Evolutionary conservation across 2,329 filamentous ascomycete species (phyloP).

Genomic region (Metarhizium rileyi): DNA sequence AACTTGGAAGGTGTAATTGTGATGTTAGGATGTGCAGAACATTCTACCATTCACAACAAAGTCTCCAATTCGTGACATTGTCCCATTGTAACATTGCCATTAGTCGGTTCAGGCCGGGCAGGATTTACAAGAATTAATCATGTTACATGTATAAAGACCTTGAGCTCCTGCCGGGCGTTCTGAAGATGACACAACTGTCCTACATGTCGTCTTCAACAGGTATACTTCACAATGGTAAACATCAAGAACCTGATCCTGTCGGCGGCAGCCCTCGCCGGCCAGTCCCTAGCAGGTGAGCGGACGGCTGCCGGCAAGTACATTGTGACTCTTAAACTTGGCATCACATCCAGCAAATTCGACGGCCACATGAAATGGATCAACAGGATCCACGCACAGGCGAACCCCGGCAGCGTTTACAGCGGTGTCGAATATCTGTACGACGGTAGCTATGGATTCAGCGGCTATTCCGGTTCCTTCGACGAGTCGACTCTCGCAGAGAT

Average conservation of each 20-base stretch:
- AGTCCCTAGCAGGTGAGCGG: conserved; percentile 9
- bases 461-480: conserved; percentile 35
- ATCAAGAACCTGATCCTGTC: conserved; percentile 18
- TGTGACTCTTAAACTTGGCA: conserved; percentile 48
- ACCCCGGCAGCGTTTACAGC: conserved; percentile 34
- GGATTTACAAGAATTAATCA: too few species aligned
- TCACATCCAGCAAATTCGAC: conserved; percentile 32
- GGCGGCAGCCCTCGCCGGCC: conserved; percentile 14
- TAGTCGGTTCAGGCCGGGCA: too few species aligned
- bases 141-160: too few species aligned
- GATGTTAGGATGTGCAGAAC: too few species aligned
- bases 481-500: conserved; percentile 30
- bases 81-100: too few species aligned
- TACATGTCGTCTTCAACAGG: too few species aligned
- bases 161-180: too few species aligned
- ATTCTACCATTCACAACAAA: too few species aligned
- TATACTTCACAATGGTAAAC: conserved; percentile 19
- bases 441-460: conserved; percentile 23
- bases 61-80: too few species aligned
- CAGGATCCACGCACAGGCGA: conserved; percentile 44
- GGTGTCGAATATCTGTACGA: conserved; percentile 23
- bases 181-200: too few species aligned
- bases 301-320: conserved; percentile 41
- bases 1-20: too few species aligned
- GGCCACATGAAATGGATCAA: conserved; percentile 39